These are phyloP conservation scores for Rhododendron williamsianum DNA, from an alignment of 148 eudicot genomes.

Conservation along the genomic window DNA sequence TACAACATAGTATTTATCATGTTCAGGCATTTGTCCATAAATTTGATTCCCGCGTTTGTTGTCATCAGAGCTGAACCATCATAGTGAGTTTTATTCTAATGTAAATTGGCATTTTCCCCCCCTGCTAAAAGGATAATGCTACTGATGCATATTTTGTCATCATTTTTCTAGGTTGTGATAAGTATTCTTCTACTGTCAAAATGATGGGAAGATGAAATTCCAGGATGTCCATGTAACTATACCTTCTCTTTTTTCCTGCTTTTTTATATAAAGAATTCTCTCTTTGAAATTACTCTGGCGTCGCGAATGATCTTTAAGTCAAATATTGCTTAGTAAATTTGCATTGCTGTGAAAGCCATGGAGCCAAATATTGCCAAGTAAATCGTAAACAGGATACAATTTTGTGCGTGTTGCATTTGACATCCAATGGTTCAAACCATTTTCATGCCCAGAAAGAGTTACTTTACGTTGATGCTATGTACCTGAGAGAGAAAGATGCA, in stretches of 20 bases:
- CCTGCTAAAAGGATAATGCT: not conserved
- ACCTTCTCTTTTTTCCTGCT: not conserved
- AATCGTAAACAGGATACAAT: not conserved
- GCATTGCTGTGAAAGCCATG: not conserved
- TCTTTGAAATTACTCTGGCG: not conserved
- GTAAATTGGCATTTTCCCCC: not conserved
- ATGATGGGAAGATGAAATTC: not conserved
- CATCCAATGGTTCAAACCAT: not conserved
- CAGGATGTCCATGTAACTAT: not conserved
- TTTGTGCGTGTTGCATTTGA: not conserved
- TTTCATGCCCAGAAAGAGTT: not conserved
- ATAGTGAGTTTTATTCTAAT: slow-evolving; percentile 1
- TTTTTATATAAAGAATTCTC: not conserved
- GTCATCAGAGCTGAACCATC: not conserved
- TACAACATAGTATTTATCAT: slow-evolving; percentile 10
- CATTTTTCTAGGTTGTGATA: not conserved
- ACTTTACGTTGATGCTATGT: not conserved
- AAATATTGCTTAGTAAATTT: not conserved
- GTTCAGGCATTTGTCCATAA: slow-evolving; percentile 16
- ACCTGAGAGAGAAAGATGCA: not conserved
- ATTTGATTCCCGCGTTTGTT: not conserved
- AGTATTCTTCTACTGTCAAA: not conserved
- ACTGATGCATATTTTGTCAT: not conserved
- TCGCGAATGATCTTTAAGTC: not conserved
- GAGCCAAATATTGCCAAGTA: not conserved